These are phyloP conservation scores for Sugiyamaella pinicola DNA, from an alignment of 1,139 yeast genomes.

Conservation along the genomic window DNA sequence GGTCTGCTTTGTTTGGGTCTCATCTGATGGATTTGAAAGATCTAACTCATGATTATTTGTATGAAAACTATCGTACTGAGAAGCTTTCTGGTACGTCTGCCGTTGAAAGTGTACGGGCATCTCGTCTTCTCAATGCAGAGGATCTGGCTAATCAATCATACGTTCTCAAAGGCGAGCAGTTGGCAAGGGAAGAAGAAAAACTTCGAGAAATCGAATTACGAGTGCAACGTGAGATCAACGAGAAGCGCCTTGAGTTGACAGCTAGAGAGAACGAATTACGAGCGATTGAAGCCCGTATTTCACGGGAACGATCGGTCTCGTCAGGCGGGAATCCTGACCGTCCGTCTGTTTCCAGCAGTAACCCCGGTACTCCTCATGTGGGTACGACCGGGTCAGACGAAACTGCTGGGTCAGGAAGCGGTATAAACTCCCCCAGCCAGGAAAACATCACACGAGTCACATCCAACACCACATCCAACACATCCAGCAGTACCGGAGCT, in stretches of 20 bases:
- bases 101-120: conserved; percentile 31
- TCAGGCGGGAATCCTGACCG: conserved; percentile 1
- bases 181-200: conserved; percentile 35
- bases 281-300: conserved; percentile 75
- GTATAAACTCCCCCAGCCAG: conserved; percentile 10
- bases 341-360: conserved; percentile 6
- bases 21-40: conserved; percentile 90
- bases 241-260: conserved; percentile 79
- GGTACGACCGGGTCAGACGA: conserved; percentile 4
- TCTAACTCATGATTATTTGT: conserved; percentile 84
- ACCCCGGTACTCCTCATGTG: conserved; percentile 8
- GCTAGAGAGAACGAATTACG: conserved; percentile 87
- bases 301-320: conserved; percentile 36
- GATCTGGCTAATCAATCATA: conserved; percentile 47
- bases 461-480: conserved; percentile 13
- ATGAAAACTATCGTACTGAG: conserved; percentile 90
- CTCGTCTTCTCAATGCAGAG: conserved; percentile 42
- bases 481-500: conserved; percentile 6
- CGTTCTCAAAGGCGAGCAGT: conserved; percentile 47
- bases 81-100: conserved; percentile 54
- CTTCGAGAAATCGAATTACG: conserved; percentile 47
- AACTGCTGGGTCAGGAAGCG: conserved; percentile 3
- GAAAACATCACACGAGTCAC: conserved; percentile 15
- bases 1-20: conserved; percentile 77
- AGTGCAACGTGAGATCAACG: conserved; percentile 84